Percentiles rank a stretch among this genome's conserved stretches.
Conservation (phyloP, 2,329 filamentous ascomycete genomes). For the Apiospora marii region DNA sequence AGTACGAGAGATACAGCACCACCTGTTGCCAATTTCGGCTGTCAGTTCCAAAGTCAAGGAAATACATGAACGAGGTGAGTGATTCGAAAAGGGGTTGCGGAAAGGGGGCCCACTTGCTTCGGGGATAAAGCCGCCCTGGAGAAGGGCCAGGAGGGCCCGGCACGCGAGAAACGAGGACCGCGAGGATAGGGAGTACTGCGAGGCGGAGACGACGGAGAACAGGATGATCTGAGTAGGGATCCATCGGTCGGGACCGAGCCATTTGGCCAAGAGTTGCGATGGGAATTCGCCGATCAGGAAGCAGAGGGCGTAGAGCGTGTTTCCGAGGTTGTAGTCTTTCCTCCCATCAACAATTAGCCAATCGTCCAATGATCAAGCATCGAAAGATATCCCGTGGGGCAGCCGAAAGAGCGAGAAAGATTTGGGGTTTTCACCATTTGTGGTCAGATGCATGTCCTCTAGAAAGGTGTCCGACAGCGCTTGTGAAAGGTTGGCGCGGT, state of each 20-base stretch:
- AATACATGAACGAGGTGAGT: too few relatives aligned
- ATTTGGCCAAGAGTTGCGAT: slow-evolving; percentile 66
- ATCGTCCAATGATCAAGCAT: background rate
- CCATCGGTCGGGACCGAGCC: slow-evolving; percentile 41
- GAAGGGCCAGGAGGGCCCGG: slow-evolving; percentile 24
- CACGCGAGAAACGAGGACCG: slow-evolving; percentile 31
- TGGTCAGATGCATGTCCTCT: slow-evolving; percentile 54
- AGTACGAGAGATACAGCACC: slow-evolving; percentile 45
- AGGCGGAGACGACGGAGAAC: slow-evolving; percentile 42
- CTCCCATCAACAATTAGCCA: background rate
- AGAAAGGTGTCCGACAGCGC: slow-evolving; percentile 69
- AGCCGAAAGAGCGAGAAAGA: background rate
- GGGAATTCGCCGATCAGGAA: slow-evolving; percentile 67
- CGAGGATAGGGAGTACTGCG: slow-evolving; percentile 38
- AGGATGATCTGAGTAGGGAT: slow-evolving; percentile 43
- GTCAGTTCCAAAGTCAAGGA: background rate
- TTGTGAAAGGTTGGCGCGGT: slow-evolving; percentile 65
- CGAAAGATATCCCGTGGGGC: background rate
- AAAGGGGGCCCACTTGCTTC: background rate
- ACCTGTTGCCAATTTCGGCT: slow-evolving; percentile 32
- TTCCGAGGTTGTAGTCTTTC: slow-evolving; percentile 56
- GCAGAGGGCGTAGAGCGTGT: slow-evolving; percentile 61
- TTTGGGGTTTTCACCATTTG: slow-evolving; percentile 46
- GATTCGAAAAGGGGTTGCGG: background rate
- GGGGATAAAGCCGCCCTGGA: slow-evolving; percentile 45